Conservation (phyloP, 2,329 filamentous ascomycete genomes). For the Arthrobotrys iridis region DNA sequence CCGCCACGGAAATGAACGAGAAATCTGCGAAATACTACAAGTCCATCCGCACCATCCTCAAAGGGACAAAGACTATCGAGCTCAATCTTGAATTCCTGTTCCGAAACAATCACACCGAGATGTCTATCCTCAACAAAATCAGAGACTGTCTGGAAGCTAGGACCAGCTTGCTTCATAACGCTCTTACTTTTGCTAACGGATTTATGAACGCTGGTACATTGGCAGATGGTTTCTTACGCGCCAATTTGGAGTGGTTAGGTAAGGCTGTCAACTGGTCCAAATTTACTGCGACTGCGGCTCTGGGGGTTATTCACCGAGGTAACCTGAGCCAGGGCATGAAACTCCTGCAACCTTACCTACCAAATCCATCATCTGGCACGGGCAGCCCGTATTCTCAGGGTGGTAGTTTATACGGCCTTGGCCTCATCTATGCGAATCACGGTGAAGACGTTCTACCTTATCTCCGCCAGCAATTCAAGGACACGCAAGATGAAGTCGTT, state of each 20-base stretch:
- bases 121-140: constrained; percentile 93
- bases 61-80: constrained; percentile 92
- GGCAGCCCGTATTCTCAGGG: constrained; percentile 96
- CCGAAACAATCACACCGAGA: constrained; percentile 91
- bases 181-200: constrained; percentile 95
- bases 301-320: constrained; percentile 95
- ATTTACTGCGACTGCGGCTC: constrained; percentile 93
- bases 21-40: constrained; percentile 63
- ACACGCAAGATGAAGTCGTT: constrained; percentile 81
- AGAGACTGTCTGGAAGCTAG: constrained; percentile 93
- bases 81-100: constrained; percentile 96
- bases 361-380: constrained; percentile 76
- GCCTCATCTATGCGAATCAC: constrained; percentile 96
- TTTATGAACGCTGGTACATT: constrained; percentile 99
- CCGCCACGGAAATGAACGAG: constrained; percentile 49
- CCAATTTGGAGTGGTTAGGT: constrained; percentile 96
- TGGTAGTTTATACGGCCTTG: constrained; percentile 93
- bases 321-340: constrained; percentile 94
- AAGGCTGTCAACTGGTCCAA: constrained; percentile 99
- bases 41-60: constrained; percentile 75
- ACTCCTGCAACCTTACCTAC: constrained; percentile 92
- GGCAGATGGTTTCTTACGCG: constrained; percentile 97
- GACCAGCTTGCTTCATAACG: constrained; percentile 98
- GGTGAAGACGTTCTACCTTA: constrained; percentile 88
- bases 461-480: constrained; percentile 75